Base-by-base conservation (phyloP, 2,329 filamentous ascomycete species). In the Tolypocladium ovalisporum region DNA sequence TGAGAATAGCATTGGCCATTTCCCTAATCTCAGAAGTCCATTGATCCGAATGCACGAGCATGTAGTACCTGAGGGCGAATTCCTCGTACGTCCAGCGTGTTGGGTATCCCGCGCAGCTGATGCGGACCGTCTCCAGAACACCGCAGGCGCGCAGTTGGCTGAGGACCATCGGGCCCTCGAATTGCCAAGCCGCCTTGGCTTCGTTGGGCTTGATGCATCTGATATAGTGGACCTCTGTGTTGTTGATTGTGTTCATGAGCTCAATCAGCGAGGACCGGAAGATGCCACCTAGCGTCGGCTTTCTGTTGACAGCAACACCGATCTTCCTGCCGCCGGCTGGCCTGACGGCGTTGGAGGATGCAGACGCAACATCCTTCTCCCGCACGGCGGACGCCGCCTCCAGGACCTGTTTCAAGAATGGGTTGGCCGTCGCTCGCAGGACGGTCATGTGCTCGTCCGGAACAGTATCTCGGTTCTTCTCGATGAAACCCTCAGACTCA, bases 181-280 rank as follows among this genome's bases (percentile, higher is more conserved):
- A 99, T 67, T 95, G 93, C 94, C 94, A 99, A 0, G 94, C 85
- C 67, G 89, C 89, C 74, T 99, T 99, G 54, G 85, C 90, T 75
- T 99, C 94, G 70, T 99, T 99, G 36, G 94, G 94, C 76, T 99
- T 99, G 75, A 99, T 97, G 72, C 94, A 99, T 65, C 94, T 87
- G 69, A 99, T 99, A 74, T 99, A 99, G 74, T 99, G 94, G 24
- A 97, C 94, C 70, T 99, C 94, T 3, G 94, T 99, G 64, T 89
- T 92, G 73, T 95, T 96, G 74, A 99, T 99, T 6, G 94, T 99
- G 70, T 85, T 82, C 93, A 99, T 99, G 55, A 99, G 83, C 74
- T 99, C 94, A 65, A 99, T 97, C 67, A 99, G 79, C 10, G 94
- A 97, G 3, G 92, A 96, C 70, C 96, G 96, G 86, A 99, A 99